Base-by-base conservation (phyloP, 2,329 filamentous ascomycete species). In the Fusarium sp. region DNA sequence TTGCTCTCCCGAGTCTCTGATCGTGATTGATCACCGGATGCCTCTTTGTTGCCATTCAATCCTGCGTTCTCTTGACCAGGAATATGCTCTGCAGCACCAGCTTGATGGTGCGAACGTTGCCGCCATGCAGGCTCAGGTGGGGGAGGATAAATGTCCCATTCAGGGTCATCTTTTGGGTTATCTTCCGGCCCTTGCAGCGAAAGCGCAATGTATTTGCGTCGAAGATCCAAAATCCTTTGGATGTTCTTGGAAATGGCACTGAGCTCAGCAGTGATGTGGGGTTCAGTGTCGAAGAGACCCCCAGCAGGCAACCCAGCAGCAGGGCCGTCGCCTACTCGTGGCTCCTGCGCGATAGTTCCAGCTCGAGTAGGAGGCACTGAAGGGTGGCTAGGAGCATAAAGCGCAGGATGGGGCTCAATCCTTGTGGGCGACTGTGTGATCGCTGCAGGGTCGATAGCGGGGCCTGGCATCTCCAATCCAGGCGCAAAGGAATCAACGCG, bases 81-180 rank as follows among this genome's bases (percentile, higher is more conserved):
- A 38, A 70, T 47, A 33, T 74, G 73, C 25, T 77, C 77, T 5
- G 61, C 45, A 20, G 66, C 29, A 27, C 60, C 70, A 50, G 62
- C 27, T 62, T 62, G 63, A 22, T 66, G 73, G 8, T 68, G 71
- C 5, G 63, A 80, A 78, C 65, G 82, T 78, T 68, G 82, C 78
- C 61, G 81, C 96, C 97, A 98, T 3, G 94, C 94, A 18, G 97
- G 97, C 78, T 97, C 94, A 7, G 96, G 97, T 6, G 95, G 95
- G 16, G 94, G 91, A 11, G 97, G 97, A 79, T 98, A 98, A 52
- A 99, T 94, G 63, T 89, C 88, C 96, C 96, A 99, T 59, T 87
- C 89, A 1, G 92, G 88, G 20, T 93, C 90, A 80, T 98, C 95
- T 78, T 95, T 95, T 1, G 97, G 97, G 76, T 98, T 98, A 80